Conservation (phyloP, 1,284 basidiomycete species). For the Earliella scabrosa region DNA sequence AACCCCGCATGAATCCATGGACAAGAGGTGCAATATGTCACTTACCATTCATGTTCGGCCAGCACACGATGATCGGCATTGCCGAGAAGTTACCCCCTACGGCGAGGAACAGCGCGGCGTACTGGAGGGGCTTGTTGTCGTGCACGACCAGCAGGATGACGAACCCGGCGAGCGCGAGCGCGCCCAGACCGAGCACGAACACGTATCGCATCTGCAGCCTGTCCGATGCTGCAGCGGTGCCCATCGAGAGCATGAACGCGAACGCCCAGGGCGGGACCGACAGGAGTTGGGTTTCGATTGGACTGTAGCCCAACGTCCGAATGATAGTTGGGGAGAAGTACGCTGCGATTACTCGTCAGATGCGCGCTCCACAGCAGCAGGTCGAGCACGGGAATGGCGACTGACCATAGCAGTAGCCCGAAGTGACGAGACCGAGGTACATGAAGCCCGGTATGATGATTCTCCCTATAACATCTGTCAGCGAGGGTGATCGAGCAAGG, state of each 20-base stretch:
- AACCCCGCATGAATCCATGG: too few species aligned
- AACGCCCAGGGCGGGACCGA: conserved; percentile 53
- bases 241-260: conserved; percentile 37
- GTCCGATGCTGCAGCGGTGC: conserved; percentile 32
- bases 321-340: conserved; percentile 41
- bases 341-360: conserved; percentile 13
- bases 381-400: conserved; percentile 4
- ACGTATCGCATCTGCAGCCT: conserved; percentile 31
- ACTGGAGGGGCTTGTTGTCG: conserved; percentile 33
- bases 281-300: conserved; percentile 52
- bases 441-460: conserved; percentile 36
- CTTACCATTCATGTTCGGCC: conserved; percentile 39
- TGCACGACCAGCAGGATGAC: conserved; percentile 34
- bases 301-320: conserved; percentile 45
- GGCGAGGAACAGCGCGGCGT: conserved; percentile 37
- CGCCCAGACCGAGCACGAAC: conserved; percentile 30
- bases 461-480: conserved; percentile 26
- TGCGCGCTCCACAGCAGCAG: background rate
- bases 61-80: conserved; percentile 37
- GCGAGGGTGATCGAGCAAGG: background rate
- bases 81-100: conserved; percentile 37
- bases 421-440: conserved; percentile 38
- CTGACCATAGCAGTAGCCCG: conserved; percentile 36
- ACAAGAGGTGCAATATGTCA: background rate
- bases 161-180: conserved; percentile 33